Conservation (phyloP, 441 rosid species). For the Jatropha podagrica region DNA sequence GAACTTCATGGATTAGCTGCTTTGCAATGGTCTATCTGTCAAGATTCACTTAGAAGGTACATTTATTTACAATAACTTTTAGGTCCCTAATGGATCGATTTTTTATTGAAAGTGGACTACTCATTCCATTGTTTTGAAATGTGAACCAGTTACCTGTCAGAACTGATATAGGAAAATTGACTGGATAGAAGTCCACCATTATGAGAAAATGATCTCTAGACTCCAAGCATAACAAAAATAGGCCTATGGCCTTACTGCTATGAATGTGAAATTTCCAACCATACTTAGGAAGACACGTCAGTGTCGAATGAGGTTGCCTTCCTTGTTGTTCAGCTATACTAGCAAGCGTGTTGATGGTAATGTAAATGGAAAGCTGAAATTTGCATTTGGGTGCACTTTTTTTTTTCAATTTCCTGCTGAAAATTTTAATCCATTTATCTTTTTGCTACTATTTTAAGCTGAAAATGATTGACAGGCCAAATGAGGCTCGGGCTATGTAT, state of each 20-base stretch:
- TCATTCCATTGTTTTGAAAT: background rate
- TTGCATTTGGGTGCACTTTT: background rate
- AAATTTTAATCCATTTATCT: background rate
- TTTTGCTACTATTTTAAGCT: background rate
- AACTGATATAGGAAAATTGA: background rate
- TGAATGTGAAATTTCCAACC: background rate
- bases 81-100: background rate
- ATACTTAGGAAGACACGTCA: background rate
- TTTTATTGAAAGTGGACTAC: background rate
- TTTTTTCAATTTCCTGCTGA: background rate
- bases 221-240: no score
- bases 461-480: slow-evolving; percentile 43
- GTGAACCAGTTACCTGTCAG: background rate
- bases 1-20: slow-evolving; percentile 93
- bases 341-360: background rate
- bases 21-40: slow-evolving; percentile 92
- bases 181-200: background rate
- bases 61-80: background rate
- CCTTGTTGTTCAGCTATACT: background rate
- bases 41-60: slow-evolving; percentile 76
- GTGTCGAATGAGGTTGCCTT: background rate
- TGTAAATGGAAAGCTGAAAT: background rate
- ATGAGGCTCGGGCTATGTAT: slow-evolving; percentile 66
- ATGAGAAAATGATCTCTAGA: no score
- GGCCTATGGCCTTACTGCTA: background rate